Conservation (phyloP, 2,329 filamentous ascomycete species). For the Tolypocladium inflatum region DNA sequence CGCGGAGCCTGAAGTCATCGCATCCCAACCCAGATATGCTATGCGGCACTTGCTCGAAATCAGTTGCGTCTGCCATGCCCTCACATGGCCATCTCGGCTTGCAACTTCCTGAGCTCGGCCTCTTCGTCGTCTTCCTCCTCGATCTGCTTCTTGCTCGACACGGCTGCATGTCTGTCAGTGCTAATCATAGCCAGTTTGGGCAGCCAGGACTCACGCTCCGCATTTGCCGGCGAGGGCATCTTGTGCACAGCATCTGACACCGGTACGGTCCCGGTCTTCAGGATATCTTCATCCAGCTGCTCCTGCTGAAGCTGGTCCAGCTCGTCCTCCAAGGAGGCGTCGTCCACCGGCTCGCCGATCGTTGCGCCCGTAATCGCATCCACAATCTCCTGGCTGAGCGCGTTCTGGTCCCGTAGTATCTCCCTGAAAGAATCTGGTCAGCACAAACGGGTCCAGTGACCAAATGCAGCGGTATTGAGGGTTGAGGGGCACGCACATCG, state of each 20-base stretch:
- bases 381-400: conserved; percentile 86
- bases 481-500: conserved; percentile 58
- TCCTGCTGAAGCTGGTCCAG: conserved; percentile 84
- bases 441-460: background rate
- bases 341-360: conserved; percentile 65
- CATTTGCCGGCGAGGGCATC: conserved; percentile 65
- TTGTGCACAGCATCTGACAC: conserved; percentile 68
- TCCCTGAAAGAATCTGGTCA: conserved; percentile 50
- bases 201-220: conserved; percentile 55
- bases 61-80: background rate
- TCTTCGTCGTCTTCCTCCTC: conserved; percentile 88
- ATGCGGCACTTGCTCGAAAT: conserved; percentile 1
- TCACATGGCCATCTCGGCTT: conserved; percentile 96
- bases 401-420: conserved; percentile 81
- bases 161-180: conserved; percentile 14
- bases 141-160: conserved; percentile 28
- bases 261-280: conserved; percentile 78
- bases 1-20: background rate
- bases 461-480: too few relatives aligned
- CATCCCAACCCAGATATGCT: conserved; percentile 5
- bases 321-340: conserved; percentile 77
- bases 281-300: conserved; percentile 85
- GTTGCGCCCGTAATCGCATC: conserved; percentile 68
- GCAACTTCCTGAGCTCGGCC: conserved; percentile 83
- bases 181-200: background rate